These are phyloP conservation scores for Elaphomyces granulatus DNA, from an alignment of 495 filamentous ascomycete species.

Conservation along the genomic window DNA sequence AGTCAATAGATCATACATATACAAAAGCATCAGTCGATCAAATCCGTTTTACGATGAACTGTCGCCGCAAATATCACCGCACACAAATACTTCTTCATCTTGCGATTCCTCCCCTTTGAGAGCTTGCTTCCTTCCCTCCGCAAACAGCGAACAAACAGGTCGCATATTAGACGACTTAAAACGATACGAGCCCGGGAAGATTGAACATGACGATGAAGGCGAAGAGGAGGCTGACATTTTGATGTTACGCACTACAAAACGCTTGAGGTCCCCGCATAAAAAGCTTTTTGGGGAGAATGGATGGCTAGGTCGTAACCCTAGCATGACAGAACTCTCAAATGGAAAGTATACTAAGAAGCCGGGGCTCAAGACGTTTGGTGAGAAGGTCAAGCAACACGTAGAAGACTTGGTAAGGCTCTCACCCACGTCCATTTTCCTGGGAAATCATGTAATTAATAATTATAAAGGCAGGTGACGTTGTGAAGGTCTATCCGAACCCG, in stretches of 20 bases:
- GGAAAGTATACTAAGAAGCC: conserved; percentile 18
- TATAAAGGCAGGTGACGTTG: conserved; percentile 11
- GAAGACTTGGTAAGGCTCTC: conserved; percentile 27
- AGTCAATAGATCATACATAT: neutral
- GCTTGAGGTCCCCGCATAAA: conserved; percentile 17
- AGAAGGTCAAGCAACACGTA: conserved; percentile 34
- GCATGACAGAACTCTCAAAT: conserved; percentile 15
- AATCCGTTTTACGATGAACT: neutral
- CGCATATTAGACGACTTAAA: neutral
- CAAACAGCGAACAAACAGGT: neutral
- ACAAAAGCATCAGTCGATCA: neutral
- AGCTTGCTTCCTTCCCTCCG: too few relatives aligned
- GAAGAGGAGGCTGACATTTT: neutral
- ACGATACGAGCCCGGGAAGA: neutral
- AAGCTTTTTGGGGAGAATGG: conserved; percentile 40
- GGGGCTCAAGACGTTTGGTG: conserved; percentile 25
- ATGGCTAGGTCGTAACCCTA: conserved; percentile 31
- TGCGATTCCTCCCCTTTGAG: too few relatives aligned
- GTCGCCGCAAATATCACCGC: too few relatives aligned
- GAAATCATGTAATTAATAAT: neutral
- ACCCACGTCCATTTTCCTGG: neutral
- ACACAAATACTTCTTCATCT: too few relatives aligned
- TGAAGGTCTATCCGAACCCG: conserved; percentile 9
- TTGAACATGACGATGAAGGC: neutral
- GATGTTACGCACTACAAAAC: neutral